Evolutionary conservation across 148 eudicot species (phyloP).

Genomic region (Vaccinium vitisidaea): DNA sequence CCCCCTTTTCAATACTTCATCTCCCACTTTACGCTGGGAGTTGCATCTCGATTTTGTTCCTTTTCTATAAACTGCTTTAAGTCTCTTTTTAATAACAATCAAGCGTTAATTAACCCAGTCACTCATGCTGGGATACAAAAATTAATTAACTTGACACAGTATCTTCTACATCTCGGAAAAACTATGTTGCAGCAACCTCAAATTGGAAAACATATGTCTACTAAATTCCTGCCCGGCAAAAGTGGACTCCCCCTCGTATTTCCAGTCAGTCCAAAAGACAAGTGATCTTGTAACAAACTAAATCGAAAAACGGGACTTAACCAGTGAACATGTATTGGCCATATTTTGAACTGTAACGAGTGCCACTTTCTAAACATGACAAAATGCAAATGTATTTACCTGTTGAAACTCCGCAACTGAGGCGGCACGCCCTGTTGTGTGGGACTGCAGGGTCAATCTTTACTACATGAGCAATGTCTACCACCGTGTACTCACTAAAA

Average conservation of each 20-base stretch:
- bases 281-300: background rate
- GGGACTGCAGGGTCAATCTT: conserved; percentile 68
- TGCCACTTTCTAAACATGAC: background rate
- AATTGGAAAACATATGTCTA: background rate
- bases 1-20: too few relatives aligned
- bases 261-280: background rate
- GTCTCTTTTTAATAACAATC: background rate
- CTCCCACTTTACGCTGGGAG: too few relatives aligned
- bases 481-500: conserved; percentile 79
- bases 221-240: background rate
- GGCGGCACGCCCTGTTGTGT: conserved; percentile 80
- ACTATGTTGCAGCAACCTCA: background rate
- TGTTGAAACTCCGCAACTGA: conserved; percentile 89
- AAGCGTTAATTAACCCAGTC: background rate
- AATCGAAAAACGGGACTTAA: background rate
- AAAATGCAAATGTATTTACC: conserved; percentile 38
- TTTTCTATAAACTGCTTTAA: background rate
- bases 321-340: background rate
- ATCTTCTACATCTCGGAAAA: background rate
- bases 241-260: background rate
- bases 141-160: background rate
- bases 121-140: background rate
- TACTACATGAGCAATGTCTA: conserved; percentile 56
- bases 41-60: too few relatives aligned
- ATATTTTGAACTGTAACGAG: conserved; percentile 4